Base-by-base conservation (phyloP, 768 basidiomycete genomes). In the Boletales sp. region DNA sequence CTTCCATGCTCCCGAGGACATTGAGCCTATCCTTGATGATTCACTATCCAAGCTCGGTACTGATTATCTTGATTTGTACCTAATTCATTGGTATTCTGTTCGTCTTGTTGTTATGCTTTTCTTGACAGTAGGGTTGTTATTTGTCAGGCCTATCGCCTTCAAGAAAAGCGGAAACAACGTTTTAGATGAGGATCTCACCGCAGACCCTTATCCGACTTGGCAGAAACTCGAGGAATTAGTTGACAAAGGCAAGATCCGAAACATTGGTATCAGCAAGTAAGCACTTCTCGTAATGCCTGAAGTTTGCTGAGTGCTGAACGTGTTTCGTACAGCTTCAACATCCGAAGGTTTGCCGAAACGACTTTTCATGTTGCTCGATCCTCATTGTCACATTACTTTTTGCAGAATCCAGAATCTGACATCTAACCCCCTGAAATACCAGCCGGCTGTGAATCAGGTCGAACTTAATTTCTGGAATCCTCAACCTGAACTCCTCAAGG, bases 261-360 rank as follows among this genome's bases (percentile, higher is more conserved):
- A 89, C 57, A 92, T 92, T 47, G 90, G 90, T 38, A 73, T 92
- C 38, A 87, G 86, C 85, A 93, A 93, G 85, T 85, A 50, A 51
- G 77, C 54, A 8, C 15, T 6, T 13, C 37, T 6, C 10, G 25
- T 14, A 8, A 38, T 19, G 42, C 43, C 21, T n/a, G 46, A 35
- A 31, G 4, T 10, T 44, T 1, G 21, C 19, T 51, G 19, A 49
- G 15, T 34, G 34, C 13, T 15, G 25, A 34, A 34, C n/a, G 5
- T 28, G 21, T 18, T 38, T 5, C 15, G 25, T 25, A 4, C 49
- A 81, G 76, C 65, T 87, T 87, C 70, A 86, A 84, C 62, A 74
- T 84, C 50, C 74, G 79, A 50, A 75, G 68, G 69, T 69, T 50
- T 40, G 44, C 48, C 37, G 30, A 36, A 48, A 12, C 36, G n/a